Conservation (phyloP, 129 eudicot species). For the Glebionis coronaria region DNA sequence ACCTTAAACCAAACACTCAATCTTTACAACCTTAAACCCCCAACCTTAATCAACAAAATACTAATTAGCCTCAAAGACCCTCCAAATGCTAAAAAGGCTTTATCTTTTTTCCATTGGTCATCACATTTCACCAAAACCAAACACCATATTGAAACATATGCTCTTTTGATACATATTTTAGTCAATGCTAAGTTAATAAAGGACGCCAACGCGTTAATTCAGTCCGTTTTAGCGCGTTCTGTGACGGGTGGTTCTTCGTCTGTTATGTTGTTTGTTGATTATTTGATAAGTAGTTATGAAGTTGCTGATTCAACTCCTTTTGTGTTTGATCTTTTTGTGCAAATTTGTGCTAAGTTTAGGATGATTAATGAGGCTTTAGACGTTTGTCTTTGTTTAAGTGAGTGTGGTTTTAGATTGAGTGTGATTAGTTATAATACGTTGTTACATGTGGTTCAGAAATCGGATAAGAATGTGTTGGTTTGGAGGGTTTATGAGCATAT, state of each 20-base stretch:
- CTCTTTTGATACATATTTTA: constrained; percentile 64
- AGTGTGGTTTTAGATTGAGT: constrained; percentile 57
- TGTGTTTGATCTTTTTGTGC: constrained; percentile 76
- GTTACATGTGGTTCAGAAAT: constrained; percentile 55
- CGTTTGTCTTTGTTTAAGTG: constrained; percentile 47
- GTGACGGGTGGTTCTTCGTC: constrained; percentile 24
- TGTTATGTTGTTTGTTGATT: constrained; percentile 32
- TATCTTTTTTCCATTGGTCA: constrained; percentile 83
- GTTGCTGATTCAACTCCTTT: constrained; percentile 46
- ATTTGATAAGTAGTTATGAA: constrained; percentile 42
- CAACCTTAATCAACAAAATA: constrained; percentile 38
- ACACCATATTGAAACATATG: constrained; percentile 50
- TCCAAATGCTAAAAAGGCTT: constrained; percentile 51
- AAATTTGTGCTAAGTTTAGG: constrained; percentile 70
- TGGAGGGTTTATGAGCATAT: constrained; percentile 77
- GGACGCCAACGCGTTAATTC: constrained; percentile 67
- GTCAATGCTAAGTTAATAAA: constrained; percentile 50
- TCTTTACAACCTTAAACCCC: constrained; percentile 24
- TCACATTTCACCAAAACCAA: constrained; percentile 39
- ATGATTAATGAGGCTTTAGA: constrained; percentile 51
- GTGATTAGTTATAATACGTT: constrained; percentile 62
- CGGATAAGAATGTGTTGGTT: constrained; percentile 41
- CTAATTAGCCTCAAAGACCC: constrained; percentile 71
- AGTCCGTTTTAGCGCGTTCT: constrained; percentile 46
- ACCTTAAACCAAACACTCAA: constrained; percentile 37